Evolutionary conservation across 1,284 basidiomycete species (phyloP).

Genomic region (Phylloporus gajari): DNA sequence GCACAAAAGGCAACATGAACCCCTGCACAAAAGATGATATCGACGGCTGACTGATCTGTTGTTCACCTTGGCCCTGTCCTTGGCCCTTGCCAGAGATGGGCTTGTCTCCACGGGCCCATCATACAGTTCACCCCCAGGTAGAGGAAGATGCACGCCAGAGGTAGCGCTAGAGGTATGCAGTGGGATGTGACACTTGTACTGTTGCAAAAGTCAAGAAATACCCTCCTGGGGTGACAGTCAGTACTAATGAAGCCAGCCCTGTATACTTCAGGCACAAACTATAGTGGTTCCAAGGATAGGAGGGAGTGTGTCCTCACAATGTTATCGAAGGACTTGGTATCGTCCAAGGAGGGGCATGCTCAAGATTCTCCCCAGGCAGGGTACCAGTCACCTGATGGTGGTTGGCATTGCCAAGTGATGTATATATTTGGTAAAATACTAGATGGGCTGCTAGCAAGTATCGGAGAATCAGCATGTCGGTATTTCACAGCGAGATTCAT

Average conservation of each 20-base stretch:
- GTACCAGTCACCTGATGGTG: slow-evolving; percentile 31
- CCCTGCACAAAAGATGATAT: slow-evolving; percentile 53
- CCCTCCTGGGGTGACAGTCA: slow-evolving; percentile 39
- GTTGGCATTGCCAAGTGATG: slow-evolving; percentile 26
- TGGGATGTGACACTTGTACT: slow-evolving; percentile 46
- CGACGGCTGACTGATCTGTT: slow-evolving; percentile 46
- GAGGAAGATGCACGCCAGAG: slow-evolving; percentile 54
- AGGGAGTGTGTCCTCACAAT: slow-evolving; percentile 29
- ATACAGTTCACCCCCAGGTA: too few species aligned
- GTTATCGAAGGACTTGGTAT: slow-evolving; percentile 38
- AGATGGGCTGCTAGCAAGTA: slow-evolving; percentile 15
- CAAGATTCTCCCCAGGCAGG: slow-evolving; percentile 33
- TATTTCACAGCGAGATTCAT: slow-evolving; percentile 60
- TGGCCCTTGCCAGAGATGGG: background rate
- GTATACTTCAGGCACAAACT: slow-evolving; percentile 40
- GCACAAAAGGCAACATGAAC: slow-evolving; percentile 36
- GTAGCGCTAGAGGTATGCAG: slow-evolving; percentile 48
- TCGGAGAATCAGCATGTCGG: slow-evolving; percentile 36
- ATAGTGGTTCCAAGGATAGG: slow-evolving; percentile 30
- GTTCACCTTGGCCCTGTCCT: slow-evolving; percentile 16
- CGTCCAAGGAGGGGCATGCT: slow-evolving; percentile 35
- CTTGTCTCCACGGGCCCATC: background rate
- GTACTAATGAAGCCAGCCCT: slow-evolving; percentile 31
- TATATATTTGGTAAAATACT: slow-evolving; percentile 29
- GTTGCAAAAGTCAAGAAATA: slow-evolving; percentile 40